phyloP scores from a whole-genome alignment of 164 flowering plant species.

The Chloranthus sessilifolius region DNA sequence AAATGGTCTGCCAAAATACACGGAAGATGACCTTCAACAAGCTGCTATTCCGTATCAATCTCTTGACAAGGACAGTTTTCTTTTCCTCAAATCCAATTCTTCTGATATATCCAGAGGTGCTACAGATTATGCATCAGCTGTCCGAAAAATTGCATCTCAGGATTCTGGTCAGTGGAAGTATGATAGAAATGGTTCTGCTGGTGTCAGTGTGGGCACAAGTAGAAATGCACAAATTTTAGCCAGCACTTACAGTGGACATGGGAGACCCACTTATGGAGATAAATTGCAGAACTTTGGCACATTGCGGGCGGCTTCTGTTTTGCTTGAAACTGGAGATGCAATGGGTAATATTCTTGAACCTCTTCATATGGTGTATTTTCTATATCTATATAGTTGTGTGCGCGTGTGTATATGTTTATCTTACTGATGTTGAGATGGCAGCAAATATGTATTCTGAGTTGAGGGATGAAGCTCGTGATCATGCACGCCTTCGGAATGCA shows the following conservation, averaged over 20 bases:
- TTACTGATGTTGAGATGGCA: slow-evolving; percentile 50
- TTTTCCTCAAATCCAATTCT: slow-evolving; percentile 55
- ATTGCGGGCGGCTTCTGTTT: slow-evolving; percentile 61
- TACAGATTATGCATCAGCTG: slow-evolving; percentile 88
- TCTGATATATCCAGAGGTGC: slow-evolving; percentile 52
- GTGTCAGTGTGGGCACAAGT: slow-evolving; percentile 63
- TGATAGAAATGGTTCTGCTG: slow-evolving; percentile 60
- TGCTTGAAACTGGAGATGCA: slow-evolving; percentile 99
- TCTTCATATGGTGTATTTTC: background rate
- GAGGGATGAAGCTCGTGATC: slow-evolving; percentile 94
- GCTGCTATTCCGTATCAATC: slow-evolving; percentile 43
- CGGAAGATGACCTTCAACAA: slow-evolving; percentile 57
- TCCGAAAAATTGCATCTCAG: slow-evolving; percentile 72
- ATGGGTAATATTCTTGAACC: slow-evolving; percentile 55
- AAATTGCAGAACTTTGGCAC: slow-evolving; percentile 58
- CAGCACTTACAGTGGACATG: slow-evolving; percentile 51
- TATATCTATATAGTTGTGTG: slow-evolving; percentile 7
- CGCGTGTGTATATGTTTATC: slow-evolving; percentile 21
- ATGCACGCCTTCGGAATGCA: slow-evolving; percentile 89
- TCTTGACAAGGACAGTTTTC: slow-evolving; percentile 54
- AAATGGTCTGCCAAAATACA: slow-evolving; percentile 36
- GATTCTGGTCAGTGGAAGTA: slow-evolving; percentile 80
- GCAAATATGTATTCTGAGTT: slow-evolving; percentile 85
- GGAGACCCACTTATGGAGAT: slow-evolving; percentile 48
- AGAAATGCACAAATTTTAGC: slow-evolving; percentile 58